Conservation (phyloP, 169 alveolate genomes). For the Hepatocystis sp. region DNA sequence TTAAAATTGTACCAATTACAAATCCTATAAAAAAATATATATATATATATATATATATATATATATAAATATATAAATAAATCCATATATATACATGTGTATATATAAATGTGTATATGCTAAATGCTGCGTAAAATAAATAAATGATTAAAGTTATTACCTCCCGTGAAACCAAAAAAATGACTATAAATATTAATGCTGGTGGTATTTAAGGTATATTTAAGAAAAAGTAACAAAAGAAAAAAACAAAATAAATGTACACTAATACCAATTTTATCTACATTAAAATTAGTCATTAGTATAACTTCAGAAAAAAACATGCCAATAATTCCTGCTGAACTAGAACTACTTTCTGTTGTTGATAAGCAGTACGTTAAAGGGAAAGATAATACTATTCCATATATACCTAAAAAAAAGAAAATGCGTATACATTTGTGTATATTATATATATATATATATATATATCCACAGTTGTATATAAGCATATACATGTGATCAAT, state of each 20-base stretch:
- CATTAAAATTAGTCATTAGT: constrained; percentile 77
- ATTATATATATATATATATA: neutral
- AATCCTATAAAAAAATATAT: constrained; percentile 25
- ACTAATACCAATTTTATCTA: constrained; percentile 76
- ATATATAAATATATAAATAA: neutral
- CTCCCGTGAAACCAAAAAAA: constrained; percentile 76
- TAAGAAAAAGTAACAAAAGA: constrained; percentile 62
- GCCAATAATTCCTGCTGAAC: constrained; percentile 74
- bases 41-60: neutral
- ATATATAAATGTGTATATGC: neutral
- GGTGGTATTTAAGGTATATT: constrained; percentile 62
- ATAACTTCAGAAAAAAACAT: constrained; percentile 76
- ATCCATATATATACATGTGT: neutral
- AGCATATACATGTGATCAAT: too few relatives aligned
- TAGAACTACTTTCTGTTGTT: constrained; percentile 77
- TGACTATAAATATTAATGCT: constrained; percentile 72
- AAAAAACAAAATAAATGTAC: constrained; percentile 75
- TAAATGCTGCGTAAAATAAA: neutral
- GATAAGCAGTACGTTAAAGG: constrained; percentile 75
- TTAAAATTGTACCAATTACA: constrained; percentile 65
- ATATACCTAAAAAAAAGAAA: constrained; percentile 49
- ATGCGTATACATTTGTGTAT: neutral
- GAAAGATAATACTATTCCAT: constrained; percentile 69
- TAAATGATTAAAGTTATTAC: constrained; percentile 9
- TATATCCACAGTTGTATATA: neutral